These are phyloP conservation scores for Penicillium tannophilum DNA, from an alignment of 495 filamentous ascomycete genomes.

Conservation along the genomic window DNA sequence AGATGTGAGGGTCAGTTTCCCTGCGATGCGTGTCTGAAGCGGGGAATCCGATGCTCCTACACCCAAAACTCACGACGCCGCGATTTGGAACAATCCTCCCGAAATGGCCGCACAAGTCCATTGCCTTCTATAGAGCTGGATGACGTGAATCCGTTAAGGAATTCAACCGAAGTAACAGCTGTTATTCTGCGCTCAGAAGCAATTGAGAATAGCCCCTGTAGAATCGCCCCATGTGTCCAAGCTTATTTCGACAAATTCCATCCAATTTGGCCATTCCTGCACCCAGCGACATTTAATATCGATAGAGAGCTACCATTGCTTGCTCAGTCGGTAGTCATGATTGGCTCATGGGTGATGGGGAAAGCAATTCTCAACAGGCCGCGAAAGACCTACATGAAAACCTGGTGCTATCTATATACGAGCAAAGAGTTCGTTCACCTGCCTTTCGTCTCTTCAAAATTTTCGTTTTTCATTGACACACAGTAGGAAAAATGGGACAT, in stretches of 20 bases:
- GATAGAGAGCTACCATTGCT: conserved; percentile 13
- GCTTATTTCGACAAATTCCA: conserved; percentile 25
- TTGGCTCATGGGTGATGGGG: conserved; percentile 8
- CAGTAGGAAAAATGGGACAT: conserved; percentile 9
- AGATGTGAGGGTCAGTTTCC: conserved; percentile 14
- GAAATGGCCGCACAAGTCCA: no score
- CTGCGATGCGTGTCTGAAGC: conserved; percentile 7
- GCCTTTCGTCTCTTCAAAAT: background rate
- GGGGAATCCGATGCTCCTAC: conserved; percentile 5
- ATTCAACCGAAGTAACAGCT: background rate
- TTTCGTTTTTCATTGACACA: background rate
- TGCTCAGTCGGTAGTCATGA: conserved; percentile 9
- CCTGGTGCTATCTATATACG: background rate
- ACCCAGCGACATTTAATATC: conserved; percentile 24
- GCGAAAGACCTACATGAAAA: conserved; percentile 7
- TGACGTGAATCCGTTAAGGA: no score
- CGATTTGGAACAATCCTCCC: no score
- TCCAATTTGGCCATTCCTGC: conserved; percentile 16
- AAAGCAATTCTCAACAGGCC: background rate
- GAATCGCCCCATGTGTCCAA: conserved; percentile 2
- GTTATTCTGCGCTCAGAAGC: background rate
- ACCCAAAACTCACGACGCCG: background rate
- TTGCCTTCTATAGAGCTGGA: no score
- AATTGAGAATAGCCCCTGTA: background rate
- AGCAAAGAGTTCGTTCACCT: background rate